Conservation (phyloP, 2,329 filamentous ascomycete genomes). For the Hyphodiscus sp. region DNA sequence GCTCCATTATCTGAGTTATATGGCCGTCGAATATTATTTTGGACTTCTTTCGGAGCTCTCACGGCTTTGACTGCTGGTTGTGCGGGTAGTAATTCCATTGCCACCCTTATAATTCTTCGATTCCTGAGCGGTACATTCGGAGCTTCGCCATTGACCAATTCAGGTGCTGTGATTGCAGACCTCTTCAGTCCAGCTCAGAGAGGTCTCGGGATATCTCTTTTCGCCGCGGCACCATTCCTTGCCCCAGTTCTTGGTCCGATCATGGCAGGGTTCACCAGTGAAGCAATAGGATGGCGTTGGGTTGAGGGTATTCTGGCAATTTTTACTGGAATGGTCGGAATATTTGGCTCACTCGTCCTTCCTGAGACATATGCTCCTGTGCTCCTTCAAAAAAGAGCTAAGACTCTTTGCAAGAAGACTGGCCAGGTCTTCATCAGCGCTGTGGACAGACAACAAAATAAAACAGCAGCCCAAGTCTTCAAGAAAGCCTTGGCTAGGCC, state of each 20-base stretch:
- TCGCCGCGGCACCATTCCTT: conserved; percentile 60
- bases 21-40: conserved; percentile 53
- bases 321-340: conserved; percentile 56
- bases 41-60: conserved; percentile 47
- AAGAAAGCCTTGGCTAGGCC: conserved; percentile 54
- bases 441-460: conserved; percentile 38
- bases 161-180: conserved; percentile 55
- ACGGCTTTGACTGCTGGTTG: conserved; percentile 54
- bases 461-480: conserved; percentile 40
- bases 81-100: conserved; percentile 49
- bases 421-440: conserved; percentile 50
- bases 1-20: conserved; percentile 40
- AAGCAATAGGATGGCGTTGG: conserved; percentile 64
- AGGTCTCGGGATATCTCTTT: conserved; percentile 53
- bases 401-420: conserved; percentile 42
- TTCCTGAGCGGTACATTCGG: conserved; percentile 59
- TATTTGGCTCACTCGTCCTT: conserved; percentile 43
- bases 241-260: conserved; percentile 59
- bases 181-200: conserved; percentile 47
- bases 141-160: conserved; percentile 51
- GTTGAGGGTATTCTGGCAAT: conserved; percentile 56
- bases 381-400: conserved; percentile 46
- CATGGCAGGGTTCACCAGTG: conserved; percentile 59
- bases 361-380: conserved; percentile 56
- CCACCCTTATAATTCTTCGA: conserved; percentile 54